Evolutionary conservation across 805 yeast genomes (phyloP), one percentile per base, ranked within the genome.

Genomic region (Saccharomycopsis javanensis): DNA sequence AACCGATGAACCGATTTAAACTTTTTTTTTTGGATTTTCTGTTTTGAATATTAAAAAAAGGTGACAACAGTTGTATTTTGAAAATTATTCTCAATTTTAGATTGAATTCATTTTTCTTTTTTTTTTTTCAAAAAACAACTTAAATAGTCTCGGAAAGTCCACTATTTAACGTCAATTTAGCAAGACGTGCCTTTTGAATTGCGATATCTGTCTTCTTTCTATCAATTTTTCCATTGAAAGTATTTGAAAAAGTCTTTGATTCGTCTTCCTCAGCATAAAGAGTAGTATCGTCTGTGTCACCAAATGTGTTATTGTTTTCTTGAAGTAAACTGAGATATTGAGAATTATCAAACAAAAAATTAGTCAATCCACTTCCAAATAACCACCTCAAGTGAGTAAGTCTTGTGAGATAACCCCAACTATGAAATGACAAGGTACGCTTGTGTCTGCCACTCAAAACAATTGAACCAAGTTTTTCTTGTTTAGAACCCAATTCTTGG

Each of bases 331-430:
- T 31, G 5, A 37, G 4, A 28, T 54, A 25, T 13, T 34, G 50
- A 10, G 52, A 1, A 18, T 53, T 45, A 33, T 50, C 46, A 15
- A 27, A 55, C 33, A 57, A 25, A 25, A 50, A 37, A 10, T 15
- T 50, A n/a, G 48, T 28, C 6, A 55, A 50, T 13, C 55, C 54
- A n/a, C 53, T 28, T 10, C 62, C 62, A 46, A 59, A 55, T 10
- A 35, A 18, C 60, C 60, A 57, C 38, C 55, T 57, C 42, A 59
- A 51, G 55, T 51, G 58, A n/a, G 38, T 46, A 13, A 57, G 16
- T 28, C 57, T 42, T 11, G 31, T 34, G 18, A 57, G 30, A 20
- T 51, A 16, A 15, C 35, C 58, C 61, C 61, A 59, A 15, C 27
- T 27, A 13, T 16, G 11, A 2, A 59, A 35, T n/a, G 33, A 28